phyloP scores from a whole-genome alignment of 805 yeast species.

The Clavispora carvajalis region DNA sequence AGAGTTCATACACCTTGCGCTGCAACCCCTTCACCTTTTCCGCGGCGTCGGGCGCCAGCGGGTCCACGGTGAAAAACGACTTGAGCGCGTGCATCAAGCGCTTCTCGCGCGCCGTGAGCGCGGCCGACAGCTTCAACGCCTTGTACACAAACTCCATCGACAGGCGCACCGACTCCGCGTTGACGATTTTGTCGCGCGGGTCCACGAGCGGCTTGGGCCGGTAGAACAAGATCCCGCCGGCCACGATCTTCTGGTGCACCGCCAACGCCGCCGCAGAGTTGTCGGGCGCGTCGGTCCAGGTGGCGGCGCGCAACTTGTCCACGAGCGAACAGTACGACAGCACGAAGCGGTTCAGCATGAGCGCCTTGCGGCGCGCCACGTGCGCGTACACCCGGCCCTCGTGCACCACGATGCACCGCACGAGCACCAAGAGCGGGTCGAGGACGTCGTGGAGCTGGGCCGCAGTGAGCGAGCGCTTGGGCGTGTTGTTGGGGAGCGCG shows the following conservation, averaged over 20 bases:
- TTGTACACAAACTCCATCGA: conserved; percentile 24
- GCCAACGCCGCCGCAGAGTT: conserved; percentile 10
- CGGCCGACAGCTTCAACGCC: conserved; percentile 13
- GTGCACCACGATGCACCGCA: conserved; percentile 19
- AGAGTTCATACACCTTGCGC: conserved; percentile 8
- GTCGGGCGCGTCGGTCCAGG: conserved; percentile 22
- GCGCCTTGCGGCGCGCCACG: conserved; percentile 10
- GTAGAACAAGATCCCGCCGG: conserved; percentile 25
- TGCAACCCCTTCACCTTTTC: conserved; percentile 10
- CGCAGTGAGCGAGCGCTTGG: conserved; percentile 20
- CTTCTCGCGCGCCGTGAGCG: conserved; percentile 14
- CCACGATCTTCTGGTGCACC: conserved; percentile 23
- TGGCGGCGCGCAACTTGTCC: conserved; percentile 17
- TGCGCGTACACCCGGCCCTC: conserved; percentile 9
- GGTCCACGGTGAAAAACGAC: conserved; percentile 13
- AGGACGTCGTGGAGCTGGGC: conserved; percentile 20
- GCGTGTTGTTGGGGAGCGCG: conserved; percentile 19
- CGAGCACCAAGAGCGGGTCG: conserved; percentile 18
- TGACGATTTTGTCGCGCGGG: conserved; percentile 14
- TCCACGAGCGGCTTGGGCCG: conserved; percentile 20
- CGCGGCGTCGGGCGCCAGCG: conserved; percentile 9
- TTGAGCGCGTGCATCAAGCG: conserved; percentile 16
- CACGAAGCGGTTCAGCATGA: conserved; percentile 17
- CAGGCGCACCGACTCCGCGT: conserved; percentile 13
- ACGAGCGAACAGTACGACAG: conserved; percentile 23